These are phyloP conservation scores for Trichoderma sp. DNA, from an alignment of 2,329 filamentous ascomycete species.

Conservation along the genomic window DNA sequence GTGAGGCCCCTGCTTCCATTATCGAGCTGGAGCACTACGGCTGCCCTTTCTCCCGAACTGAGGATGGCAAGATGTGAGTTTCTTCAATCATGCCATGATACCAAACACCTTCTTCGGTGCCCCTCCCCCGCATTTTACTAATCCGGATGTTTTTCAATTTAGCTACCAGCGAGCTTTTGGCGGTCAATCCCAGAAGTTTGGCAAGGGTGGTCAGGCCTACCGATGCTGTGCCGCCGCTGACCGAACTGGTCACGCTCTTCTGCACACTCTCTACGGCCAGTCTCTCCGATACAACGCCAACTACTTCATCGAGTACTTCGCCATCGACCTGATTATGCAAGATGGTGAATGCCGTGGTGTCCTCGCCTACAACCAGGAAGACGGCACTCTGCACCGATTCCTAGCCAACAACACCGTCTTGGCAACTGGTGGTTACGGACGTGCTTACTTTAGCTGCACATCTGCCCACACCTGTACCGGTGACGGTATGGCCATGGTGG, in stretches of 20 bases:
- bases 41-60: constrained; percentile 93
- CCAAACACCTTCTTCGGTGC: not conserved
- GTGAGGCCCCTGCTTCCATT: constrained; percentile 86
- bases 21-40: constrained; percentile 97
- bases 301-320: constrained; percentile 99
- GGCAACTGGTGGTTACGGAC: constrained; percentile 95
- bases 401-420: constrained; percentile 94
- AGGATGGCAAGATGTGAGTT: constrained; percentile 86
- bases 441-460: constrained; percentile 97
- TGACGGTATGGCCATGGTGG: constrained; percentile 99
- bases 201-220: constrained; percentile 97
- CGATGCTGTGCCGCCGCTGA: constrained; percentile 95
- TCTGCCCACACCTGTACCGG: constrained; percentile 98
- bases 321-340: constrained; percentile 95
- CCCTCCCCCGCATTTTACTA: not conserved
- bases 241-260: constrained; percentile 92
- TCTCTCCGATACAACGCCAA: constrained; percentile 97
- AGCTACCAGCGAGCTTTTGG: constrained; percentile 98
- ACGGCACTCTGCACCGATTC: constrained; percentile 96
- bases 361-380: constrained; percentile 97
- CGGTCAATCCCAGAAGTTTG: constrained; percentile 91
- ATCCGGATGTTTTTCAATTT: not conserved
- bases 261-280: constrained; percentile 98
- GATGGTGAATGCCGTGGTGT: constrained; percentile 95
- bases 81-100: not conserved